Conservation (phyloP, 129 eudicot genomes). For the carrot (Daucus carota) region DH1_v3.0 NC_030386.2:26083001-26083500, state of each 20-base stretch:
- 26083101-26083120: constrained; percentile 78
- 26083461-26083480: constrained; percentile 54
- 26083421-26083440: not conserved
- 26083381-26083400: not conserved
- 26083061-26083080: constrained; percentile 99
- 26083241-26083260: constrained; percentile 65
- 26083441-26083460: constrained; percentile 40
- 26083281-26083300: constrained; percentile 83
- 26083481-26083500: constrained; percentile 97
- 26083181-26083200: not conserved
- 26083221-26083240: constrained; percentile 65
- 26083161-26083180: too few species aligned
- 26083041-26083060: constrained; percentile 97
- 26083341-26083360: constrained; percentile 91
- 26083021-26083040: constrained; percentile 86
- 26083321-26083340: constrained; percentile 86
- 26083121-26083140: constrained; percentile 80
- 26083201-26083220: not conserved
- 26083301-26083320: constrained; percentile 91
- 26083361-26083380: not conserved
- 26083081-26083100: constrained; percentile 53
- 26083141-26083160: not conserved
- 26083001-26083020: constrained; percentile 70
- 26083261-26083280: constrained; percentile 86
- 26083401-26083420: not conserved